These are phyloP conservation scores for Ophiocordyceps polyrhachis-furcata DNA, from an alignment of 2,329 filamentous ascomycete species.

Conservation along the genomic window DNA sequence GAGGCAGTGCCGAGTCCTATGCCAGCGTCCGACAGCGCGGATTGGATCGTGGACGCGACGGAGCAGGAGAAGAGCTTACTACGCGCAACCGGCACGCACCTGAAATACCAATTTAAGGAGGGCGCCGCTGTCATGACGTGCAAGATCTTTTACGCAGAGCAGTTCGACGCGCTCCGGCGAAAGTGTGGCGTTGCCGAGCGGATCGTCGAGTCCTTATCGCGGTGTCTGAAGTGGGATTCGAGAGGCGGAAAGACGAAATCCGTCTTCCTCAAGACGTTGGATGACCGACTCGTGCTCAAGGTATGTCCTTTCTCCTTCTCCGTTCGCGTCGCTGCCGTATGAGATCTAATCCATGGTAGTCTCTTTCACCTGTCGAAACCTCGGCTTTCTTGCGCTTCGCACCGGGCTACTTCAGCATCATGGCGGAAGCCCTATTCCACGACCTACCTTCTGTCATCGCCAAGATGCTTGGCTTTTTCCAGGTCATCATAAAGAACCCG, in stretches of 20 bases:
- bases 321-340: background rate
- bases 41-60: constrained; percentile 36
- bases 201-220: constrained; percentile 84
- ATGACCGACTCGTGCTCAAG: constrained; percentile 86
- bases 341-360: constrained; percentile 28
- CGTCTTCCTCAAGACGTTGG: constrained; percentile 87
- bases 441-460: constrained; percentile 91
- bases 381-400: constrained; percentile 90
- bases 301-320: constrained; percentile 9
- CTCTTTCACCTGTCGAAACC: constrained; percentile 76
- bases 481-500: constrained; percentile 92
- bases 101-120: constrained; percentile 90
- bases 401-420: constrained; percentile 92
- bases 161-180: constrained; percentile 82
- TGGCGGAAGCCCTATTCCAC: constrained; percentile 90
- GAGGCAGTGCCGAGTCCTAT: constrained; percentile 12
- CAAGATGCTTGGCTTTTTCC: constrained; percentile 98
- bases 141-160: constrained; percentile 97
- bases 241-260: constrained; percentile 97
- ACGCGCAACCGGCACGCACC: constrained; percentile 71
- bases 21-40: constrained; percentile 16
- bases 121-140: constrained; percentile 90
- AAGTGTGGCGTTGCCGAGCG: constrained; percentile 89
- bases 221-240: constrained; percentile 94
- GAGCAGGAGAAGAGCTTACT: constrained; percentile 75